phyloP scores from a whole-genome alignment of 2,329 filamentous ascomycete species.

The Arthrobotrys megalospora region DNA sequence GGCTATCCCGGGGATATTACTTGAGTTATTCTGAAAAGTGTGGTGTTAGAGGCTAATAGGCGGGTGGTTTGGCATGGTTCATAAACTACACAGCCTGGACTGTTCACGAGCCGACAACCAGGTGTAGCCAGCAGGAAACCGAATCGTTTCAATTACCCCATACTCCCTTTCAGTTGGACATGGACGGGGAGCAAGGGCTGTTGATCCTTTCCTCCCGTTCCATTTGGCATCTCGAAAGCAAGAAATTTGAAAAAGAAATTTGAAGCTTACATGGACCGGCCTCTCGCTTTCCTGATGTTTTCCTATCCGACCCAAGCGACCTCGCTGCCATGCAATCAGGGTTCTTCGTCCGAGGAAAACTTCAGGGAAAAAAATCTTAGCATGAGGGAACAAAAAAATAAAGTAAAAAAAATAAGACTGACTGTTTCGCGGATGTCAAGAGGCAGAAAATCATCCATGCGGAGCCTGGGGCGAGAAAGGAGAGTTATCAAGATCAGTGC shows the following conservation, averaged over 20 bases:
- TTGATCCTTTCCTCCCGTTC: conserved; percentile 57
- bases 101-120: conserved; percentile 56
- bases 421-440: conserved; percentile 3
- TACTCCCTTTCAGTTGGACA: conserved; percentile 48
- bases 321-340: conserved; percentile 48
- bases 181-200: conserved; percentile 51
- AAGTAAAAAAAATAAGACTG: conserved; percentile 18
- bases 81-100: conserved; percentile 50
- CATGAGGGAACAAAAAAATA: conserved; percentile 10
- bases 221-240: conserved; percentile 50
- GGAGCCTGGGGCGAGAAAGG: conserved; percentile 26
- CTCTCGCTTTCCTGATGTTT: conserved; percentile 54
- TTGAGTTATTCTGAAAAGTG: conserved; percentile 18
- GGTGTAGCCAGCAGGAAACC: conserved; percentile 56
- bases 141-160: conserved; percentile 59
- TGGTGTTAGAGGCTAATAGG: conserved; percentile 49
- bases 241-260: conserved; percentile 54
- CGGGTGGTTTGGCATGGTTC: conserved; percentile 52
- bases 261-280: conserved; percentile 41
- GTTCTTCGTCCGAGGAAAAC: conserved; percentile 42
- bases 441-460: conserved; percentile 16
- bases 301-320: conserved; percentile 60
- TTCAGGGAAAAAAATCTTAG: conserved; percentile 23
- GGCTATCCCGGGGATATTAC: conserved; percentile 23
- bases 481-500: conserved; percentile 18